Evolutionary conservation across 495 filamentous ascomycete species (phyloP).

Genomic region (Barbatosphaeria neglecta): DNA sequence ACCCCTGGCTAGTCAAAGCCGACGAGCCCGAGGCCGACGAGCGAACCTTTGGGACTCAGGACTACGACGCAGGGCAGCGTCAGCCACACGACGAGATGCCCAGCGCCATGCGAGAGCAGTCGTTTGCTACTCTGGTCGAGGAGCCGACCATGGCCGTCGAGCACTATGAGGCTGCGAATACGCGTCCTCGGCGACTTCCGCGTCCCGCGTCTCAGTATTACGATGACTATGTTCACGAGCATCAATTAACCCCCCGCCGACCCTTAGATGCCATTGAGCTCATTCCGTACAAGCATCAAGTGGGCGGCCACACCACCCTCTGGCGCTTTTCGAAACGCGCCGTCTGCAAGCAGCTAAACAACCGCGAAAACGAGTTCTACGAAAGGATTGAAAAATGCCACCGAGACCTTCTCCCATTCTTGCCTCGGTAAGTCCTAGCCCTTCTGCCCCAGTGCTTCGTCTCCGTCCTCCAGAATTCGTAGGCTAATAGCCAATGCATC

Average conservation of each 20-base stretch:
- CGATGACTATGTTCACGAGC: constrained; percentile 36
- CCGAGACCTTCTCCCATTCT: constrained; percentile 76
- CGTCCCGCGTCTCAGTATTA: constrained; percentile 24
- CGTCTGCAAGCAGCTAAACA: constrained; percentile 96
- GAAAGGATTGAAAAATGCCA: constrained; percentile 86
- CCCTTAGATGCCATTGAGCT: constrained; percentile 87
- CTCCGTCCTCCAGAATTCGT: background rate
- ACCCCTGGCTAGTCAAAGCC: constrained; percentile 40
- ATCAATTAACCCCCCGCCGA: constrained; percentile 35
- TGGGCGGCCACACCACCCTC: constrained; percentile 90
- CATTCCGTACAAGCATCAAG: constrained; percentile 94
- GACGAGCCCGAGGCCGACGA: constrained; percentile 32
- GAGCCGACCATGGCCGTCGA: constrained; percentile 26
- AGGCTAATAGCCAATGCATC: constrained; percentile 8
- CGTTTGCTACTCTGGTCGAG: constrained; percentile 17
- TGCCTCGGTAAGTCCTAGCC: constrained; percentile 63
- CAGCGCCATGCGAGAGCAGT: constrained; percentile 17
- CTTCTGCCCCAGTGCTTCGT: too few relatives aligned
- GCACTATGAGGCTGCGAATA: constrained; percentile 23
- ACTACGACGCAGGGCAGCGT: constrained; percentile 8
- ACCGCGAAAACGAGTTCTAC: constrained; percentile 95
- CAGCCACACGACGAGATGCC: constrained; percentile 12
- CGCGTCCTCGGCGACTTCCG: constrained; percentile 14
- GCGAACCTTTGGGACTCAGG: constrained; percentile 10
- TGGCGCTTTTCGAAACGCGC: constrained; percentile 91